Base-by-base conservation (phyloP, 1,284 basidiomycete species). In the Ustilago curta region DNA sequence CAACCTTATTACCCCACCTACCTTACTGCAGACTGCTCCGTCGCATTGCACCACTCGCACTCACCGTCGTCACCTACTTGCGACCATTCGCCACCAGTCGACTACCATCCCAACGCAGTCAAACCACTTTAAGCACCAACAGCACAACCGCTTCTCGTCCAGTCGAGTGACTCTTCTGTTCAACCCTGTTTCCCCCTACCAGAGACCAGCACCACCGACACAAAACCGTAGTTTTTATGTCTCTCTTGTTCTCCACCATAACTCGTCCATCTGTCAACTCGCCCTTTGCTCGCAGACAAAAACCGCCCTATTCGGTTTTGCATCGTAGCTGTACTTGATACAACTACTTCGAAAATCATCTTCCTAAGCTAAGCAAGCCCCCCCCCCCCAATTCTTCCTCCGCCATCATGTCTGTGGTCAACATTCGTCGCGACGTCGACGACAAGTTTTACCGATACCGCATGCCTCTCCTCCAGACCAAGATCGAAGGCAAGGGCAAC, bases 401-500 rank as follows among this genome's bases (percentile, higher is more conserved):
- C 54, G 62, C 73, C 65, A 81, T 31, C 64, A 84, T 84, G 88
- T 90, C 90, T 76, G 88, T 92, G 85, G 93, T 99, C 73, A 99
- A 99, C 89, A 94, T 99, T 86, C 93, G 96, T 88, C 94, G 96
- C 84, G 95, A 98, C 88, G 95, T 98, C 88, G 94, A 97, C 87
- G 89, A 89, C 85, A 87, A 87, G 83, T 88, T 88, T 82, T 88
- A 88, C 83, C 85, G 83, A 32, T 84, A 84, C 74, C 80, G 93
- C 81, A 99, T 99, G 97, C 97, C 97, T 55, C 87, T 95, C 70
- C 90, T 99, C 69, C 89, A 90, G 79, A 97, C 93, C 79, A 99
- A 99, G 88, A 95, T 99, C 57, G 97, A 99, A 87, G 97, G 97
- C 82, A 95, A 95, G 87, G 97, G 97, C 62, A 99, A 99, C 85